Conservation (phyloP, 805 yeast genomes). For the Suhomyces faveliae region DNA sequence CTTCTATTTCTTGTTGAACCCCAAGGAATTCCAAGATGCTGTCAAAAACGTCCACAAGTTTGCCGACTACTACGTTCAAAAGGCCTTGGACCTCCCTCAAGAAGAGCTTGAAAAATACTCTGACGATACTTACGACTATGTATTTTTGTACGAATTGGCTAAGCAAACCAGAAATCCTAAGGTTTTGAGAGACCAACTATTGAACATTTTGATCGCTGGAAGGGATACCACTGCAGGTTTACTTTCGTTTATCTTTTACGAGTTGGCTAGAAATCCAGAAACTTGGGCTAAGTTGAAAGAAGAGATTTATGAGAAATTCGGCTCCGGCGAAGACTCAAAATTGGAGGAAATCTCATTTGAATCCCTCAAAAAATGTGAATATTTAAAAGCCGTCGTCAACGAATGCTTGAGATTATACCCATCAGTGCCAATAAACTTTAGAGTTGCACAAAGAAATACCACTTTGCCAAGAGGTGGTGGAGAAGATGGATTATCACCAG, state of each 20-base stretch:
- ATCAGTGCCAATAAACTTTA: constrained; percentile 49
- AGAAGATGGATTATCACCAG: constrained; percentile 17
- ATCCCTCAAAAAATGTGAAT: constrained; percentile 47
- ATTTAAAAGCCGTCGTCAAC: constrained; percentile 46
- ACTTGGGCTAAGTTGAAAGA: constrained; percentile 37
- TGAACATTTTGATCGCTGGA: constrained; percentile 53
- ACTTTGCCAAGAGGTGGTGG: constrained; percentile 55
- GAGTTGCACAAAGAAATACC: constrained; percentile 46
- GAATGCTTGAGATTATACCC: constrained; percentile 53
- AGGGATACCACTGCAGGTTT: constrained; percentile 56
- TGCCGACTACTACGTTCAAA: constrained; percentile 40
- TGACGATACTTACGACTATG: constrained; percentile 42
- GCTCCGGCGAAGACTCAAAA: constrained; percentile 29
- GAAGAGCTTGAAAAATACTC: constrained; percentile 31
- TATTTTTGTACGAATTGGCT: constrained; percentile 48
- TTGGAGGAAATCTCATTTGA: constrained; percentile 45
- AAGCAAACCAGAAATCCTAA: constrained; percentile 48
- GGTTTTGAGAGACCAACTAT: constrained; percentile 48
- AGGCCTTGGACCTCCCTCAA: constrained; percentile 32
- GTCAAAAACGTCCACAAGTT: constrained; percentile 26
- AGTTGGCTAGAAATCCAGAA: constrained; percentile 44
- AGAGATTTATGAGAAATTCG: constrained; percentile 33
- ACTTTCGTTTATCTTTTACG: constrained; percentile 45
- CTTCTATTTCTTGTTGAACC: constrained; percentile 17
- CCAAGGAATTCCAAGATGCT: constrained; percentile 15